Conservation (phyloP, 2,329 filamentous ascomycete species). For the Penicillium sp. region DNA sequence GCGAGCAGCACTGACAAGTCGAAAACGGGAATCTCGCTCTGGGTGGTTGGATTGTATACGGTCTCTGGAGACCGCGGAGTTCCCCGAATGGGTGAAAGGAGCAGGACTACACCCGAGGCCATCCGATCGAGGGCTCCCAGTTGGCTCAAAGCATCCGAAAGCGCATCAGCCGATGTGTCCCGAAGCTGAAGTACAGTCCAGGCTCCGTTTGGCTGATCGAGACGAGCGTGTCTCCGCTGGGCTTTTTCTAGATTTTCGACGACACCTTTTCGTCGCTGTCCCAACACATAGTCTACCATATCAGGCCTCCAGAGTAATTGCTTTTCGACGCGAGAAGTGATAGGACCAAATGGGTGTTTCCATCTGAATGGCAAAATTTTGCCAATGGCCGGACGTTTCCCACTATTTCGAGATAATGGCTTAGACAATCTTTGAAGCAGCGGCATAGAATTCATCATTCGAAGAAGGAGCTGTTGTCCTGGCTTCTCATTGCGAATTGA, state of each 20-base stretch:
- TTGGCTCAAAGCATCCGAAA: constrained; percentile 17
- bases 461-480: constrained; percentile 18
- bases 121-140: constrained; percentile 24
- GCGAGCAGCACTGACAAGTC: constrained; percentile 31
- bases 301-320: constrained; percentile 44
- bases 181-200: constrained; percentile 25
- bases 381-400: constrained; percentile 13
- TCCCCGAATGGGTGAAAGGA: constrained; percentile 3
- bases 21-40: constrained; percentile 33
- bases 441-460: constrained; percentile 25
- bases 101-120: constrained; percentile 27
- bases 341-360: constrained; percentile 29
- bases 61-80: constrained; percentile 19
- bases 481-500: not conserved
- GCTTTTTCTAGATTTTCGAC: constrained; percentile 33
- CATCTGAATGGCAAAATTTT: constrained; percentile 31
- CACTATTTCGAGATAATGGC: constrained; percentile 5
- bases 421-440: constrained; percentile 18
- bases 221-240: constrained; percentile 16
- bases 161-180: constrained; percentile 15
- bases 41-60: constrained; percentile 24
- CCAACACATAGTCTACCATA: constrained; percentile 41
- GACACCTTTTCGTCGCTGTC: constrained; percentile 32
- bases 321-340: constrained; percentile 22
- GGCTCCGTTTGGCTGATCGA: constrained; percentile 16